Conservation (phyloP, 2,329 filamentous ascomycete species). For the Aphanocladium album region DNA sequence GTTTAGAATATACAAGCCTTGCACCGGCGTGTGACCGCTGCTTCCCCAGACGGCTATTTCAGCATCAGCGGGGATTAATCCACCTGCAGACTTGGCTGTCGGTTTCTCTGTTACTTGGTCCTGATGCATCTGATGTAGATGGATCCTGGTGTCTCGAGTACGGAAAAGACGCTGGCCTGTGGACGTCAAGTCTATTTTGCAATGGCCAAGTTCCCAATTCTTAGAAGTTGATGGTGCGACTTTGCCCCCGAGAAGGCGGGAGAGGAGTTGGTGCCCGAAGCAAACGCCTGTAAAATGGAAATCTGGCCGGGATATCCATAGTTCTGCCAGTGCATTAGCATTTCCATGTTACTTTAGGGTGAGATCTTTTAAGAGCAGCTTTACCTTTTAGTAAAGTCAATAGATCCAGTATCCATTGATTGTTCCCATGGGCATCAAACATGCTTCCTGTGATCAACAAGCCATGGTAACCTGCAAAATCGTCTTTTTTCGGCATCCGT, state of each 20-base stretch:
- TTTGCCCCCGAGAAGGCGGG: conserved; percentile 62
- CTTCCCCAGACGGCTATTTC: conserved; percentile 55
- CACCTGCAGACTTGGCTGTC: conserved; percentile 37
- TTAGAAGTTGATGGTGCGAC: conserved; percentile 60
- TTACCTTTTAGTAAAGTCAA: conserved; percentile 50
- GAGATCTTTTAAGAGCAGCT: conserved; percentile 1
- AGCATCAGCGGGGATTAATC: conserved; percentile 32
- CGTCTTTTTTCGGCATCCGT: conserved; percentile 40
- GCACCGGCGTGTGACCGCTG: conserved; percentile 61
- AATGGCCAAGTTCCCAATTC: conserved; percentile 69
- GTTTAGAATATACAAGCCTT: conserved; percentile 65
- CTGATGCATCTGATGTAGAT: conserved; percentile 75
- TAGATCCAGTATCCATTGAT: conserved; percentile 68
- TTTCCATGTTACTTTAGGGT: not conserved
- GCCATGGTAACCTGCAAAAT: conserved; percentile 62
- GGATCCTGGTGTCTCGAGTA: conserved; percentile 41
- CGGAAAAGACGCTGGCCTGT: conserved; percentile 66
- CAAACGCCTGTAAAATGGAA: conserved; percentile 67
- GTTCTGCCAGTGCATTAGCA: conserved; percentile 30
- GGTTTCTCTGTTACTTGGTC: conserved; percentile 65
- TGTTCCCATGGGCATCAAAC: conserved; percentile 64
- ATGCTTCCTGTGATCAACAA: conserved; percentile 68
- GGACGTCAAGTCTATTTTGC: conserved; percentile 56
- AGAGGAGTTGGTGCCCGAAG: conserved; percentile 77
- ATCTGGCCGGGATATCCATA: conserved; percentile 46